Conservation (phyloP, 257 asterid species). For the Gardenia jasminoides region DNA sequence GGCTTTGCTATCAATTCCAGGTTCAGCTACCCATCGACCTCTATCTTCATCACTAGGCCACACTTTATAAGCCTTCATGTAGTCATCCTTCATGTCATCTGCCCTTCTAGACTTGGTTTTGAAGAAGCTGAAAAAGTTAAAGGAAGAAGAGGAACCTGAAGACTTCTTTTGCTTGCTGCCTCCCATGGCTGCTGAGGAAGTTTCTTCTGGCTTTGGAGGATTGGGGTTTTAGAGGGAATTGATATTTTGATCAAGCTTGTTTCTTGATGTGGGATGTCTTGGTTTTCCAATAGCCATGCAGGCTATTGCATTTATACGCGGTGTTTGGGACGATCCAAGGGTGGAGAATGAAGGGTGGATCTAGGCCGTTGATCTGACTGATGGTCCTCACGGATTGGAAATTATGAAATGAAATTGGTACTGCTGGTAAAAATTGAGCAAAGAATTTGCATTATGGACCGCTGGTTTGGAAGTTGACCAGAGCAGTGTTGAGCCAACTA, state of each 20-base stretch:
- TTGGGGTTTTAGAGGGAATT: not conserved
- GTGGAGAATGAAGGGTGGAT: conserved; percentile 26
- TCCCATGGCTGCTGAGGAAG: conserved; percentile 31
- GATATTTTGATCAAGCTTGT: no score
- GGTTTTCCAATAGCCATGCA: conserved; percentile 18
- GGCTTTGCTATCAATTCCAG: conserved; percentile 66
- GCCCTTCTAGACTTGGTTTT: conserved; percentile 34
- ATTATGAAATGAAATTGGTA: conserved; percentile 32
- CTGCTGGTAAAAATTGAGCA: conserved; percentile 32
- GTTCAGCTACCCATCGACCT: conserved; percentile 83
- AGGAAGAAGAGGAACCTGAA: conserved; percentile 29
- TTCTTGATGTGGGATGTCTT: conserved; percentile 8
- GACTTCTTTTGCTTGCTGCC: conserved; percentile 52
- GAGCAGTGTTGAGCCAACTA: conserved; percentile 1
- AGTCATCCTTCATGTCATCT: conserved; percentile 36
- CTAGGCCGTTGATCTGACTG: conserved; percentile 39
- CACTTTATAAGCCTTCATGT: conserved; percentile 62
- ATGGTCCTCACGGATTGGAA: conserved; percentile 44
- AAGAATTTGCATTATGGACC: conserved; percentile 46
- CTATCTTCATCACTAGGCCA: conserved; percentile 84
- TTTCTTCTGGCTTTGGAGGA: not conserved
- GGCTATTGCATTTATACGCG: conserved; percentile 41
- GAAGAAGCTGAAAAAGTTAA: conserved; percentile 50
- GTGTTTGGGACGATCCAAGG: conserved; percentile 29
- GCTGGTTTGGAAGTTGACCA: conserved; percentile 44